A percentile compares a stretch with the other conserved stretches of the same genome.
Evolutionary conservation across 2,329 filamentous ascomycete species (phyloP).

Genomic region (Fusarium sp.): DNA sequence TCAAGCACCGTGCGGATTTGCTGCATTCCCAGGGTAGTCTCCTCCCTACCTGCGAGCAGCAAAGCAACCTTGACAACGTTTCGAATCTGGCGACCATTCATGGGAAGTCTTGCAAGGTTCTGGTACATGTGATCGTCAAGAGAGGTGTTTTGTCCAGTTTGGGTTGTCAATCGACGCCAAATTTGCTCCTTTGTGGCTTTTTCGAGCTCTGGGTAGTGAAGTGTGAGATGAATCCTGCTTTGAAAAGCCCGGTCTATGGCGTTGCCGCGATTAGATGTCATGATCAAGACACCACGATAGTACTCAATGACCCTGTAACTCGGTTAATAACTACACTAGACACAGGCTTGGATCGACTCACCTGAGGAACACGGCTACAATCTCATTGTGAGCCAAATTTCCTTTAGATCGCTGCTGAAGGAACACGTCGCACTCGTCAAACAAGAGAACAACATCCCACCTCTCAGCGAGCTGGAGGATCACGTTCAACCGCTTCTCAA

Average conservation of each 20-base stretch:
- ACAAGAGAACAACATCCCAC: background rate
- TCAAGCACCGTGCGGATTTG: background rate
- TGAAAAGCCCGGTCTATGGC: background rate
- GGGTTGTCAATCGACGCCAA: background rate
- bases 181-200: background rate
- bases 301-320: background rate
- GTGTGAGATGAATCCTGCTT: background rate
- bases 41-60: background rate
- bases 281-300: background rate
- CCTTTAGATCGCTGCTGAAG: background rate
- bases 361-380: background rate
- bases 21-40: background rate
- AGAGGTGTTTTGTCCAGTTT: background rate
- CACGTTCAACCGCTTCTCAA: background rate
- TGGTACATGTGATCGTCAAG: background rate
- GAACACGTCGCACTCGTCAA: slow-evolving; percentile 4
- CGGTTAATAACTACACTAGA: background rate
- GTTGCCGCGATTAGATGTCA: background rate
- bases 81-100: background rate
- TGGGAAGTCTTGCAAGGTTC: background rate
- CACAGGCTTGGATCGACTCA: background rate
- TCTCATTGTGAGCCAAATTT: background rate
- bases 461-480: background rate
- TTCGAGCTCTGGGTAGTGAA: background rate
- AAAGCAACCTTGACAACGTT: background rate